Evolutionary conservation across 495 filamentous ascomycete genomes (phyloP), one percentile per base, ranked within the genome.

Genomic region (Neurospora pannonica): DNA sequence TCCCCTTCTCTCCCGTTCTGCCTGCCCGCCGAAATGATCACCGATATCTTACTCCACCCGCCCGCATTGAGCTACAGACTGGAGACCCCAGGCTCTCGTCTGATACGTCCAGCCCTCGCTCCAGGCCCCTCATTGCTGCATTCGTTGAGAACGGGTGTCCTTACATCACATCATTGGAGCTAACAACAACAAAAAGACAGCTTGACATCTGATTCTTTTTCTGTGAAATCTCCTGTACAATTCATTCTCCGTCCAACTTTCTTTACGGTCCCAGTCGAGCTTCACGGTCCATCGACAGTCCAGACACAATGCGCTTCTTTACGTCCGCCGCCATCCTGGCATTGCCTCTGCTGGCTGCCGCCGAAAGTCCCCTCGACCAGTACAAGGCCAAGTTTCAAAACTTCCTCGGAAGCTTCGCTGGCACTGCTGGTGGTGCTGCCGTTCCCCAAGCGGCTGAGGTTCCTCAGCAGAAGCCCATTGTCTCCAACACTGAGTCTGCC

Each of bases 351-450:
- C 85, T 96, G 78, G 91, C 90, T 73, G 92, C 92, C 15, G 84
- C 84, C 76, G 85, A 87, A 70, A 79, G 81, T 70, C 82, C 85
- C 13, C 81, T 83, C 71, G 78, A 81, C 70, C 82, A 81, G 87
- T 94, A 86, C 85, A 92, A 84, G 89, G 95, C 87, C 83, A 91
- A 83, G 73, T 89, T 94, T 77, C 85, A 86, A 70, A 90, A 94
- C 75, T 85, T 87, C 76, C 76, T 87, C 69, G 80, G 82, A 78
- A 83, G 76, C 74, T 81, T 79, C 38, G 54, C 54, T 34, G 54
- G 54, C 28, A 67, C 54, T 67, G 28, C 28, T 15, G 54, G 54
- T 67, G 81, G 82, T 75, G 79, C 78, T 72, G 74, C 74, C 74
- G 74, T 67, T 85, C 90, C 37, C 89, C 88, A 90, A 77, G 85